Evolutionary conservation across 257 asterid species (phyloP).

Genomic region (Agastache rugosa): DNA sequence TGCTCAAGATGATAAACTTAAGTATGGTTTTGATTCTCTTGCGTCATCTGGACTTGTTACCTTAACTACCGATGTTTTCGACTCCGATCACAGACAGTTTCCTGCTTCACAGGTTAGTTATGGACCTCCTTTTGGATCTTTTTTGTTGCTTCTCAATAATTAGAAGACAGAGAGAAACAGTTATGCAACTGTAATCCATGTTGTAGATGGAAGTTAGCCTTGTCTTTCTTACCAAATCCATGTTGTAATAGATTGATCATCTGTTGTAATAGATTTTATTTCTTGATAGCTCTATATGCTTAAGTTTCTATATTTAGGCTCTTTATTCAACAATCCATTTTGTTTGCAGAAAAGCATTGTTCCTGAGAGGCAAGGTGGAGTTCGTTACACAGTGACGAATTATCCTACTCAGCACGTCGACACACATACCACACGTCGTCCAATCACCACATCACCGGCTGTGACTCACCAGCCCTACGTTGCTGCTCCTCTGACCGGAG

Average conservation of each 20-base stretch:
- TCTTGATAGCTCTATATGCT: neutral
- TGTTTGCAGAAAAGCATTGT: constrained; percentile 53
- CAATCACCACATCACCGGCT: constrained; percentile 43
- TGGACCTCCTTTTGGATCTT: neutral
- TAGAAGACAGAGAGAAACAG: neutral
- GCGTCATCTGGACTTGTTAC: constrained; percentile 67
- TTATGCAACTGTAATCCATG: neutral
- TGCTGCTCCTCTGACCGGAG: constrained; percentile 35
- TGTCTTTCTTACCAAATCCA: neutral
- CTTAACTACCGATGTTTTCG: constrained; percentile 51
- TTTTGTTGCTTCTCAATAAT: neutral
- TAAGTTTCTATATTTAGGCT: neutral
- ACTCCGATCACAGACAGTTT: constrained; percentile 42
- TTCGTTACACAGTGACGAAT: constrained; percentile 47
- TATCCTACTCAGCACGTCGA: constrained; percentile 35
- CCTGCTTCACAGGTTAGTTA: constrained; percentile 52
- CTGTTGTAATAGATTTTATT: neutral
- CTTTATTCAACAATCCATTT: neutral
- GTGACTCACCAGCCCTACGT: constrained; percentile 28
- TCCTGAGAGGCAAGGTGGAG: constrained; percentile 54
- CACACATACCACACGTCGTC: constrained; percentile 28
- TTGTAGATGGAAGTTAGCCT: neutral
- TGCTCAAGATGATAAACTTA: constrained; percentile 49
- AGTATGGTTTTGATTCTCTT: constrained; percentile 65
- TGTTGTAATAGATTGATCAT: neutral